Conservation (phyloP, 768 basidiomycete species). For the Tremella yokohamensis region DNA sequence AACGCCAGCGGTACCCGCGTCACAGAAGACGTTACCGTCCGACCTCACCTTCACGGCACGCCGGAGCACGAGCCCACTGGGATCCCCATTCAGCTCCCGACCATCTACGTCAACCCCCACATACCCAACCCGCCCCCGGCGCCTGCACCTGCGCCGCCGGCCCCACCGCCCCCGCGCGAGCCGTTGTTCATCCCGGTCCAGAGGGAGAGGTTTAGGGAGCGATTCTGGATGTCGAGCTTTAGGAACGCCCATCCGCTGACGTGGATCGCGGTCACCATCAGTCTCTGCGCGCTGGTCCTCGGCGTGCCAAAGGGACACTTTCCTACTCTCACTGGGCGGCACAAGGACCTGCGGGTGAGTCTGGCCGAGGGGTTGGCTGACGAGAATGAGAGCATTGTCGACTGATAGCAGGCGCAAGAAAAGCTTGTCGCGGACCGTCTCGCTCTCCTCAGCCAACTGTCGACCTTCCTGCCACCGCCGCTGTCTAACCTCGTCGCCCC, state of each 20-base stretch:
- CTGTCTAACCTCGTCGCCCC: slow-evolving; percentile 27
- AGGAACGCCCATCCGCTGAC: slow-evolving; percentile 34
- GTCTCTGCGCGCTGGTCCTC: slow-evolving; percentile 33
- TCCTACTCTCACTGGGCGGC: slow-evolving; percentile 41
- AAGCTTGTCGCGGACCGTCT: slow-evolving; percentile 27
- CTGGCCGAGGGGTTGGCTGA: background rate
- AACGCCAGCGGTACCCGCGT: slow-evolving; percentile 12
- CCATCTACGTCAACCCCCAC: slow-evolving; percentile 34
- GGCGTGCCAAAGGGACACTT: slow-evolving; percentile 39
- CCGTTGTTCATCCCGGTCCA: background rate
- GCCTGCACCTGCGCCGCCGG: background rate
- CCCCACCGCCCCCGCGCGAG: slow-evolving; percentile 6
- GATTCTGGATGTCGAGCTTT: slow-evolving; percentile 19
- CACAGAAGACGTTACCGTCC: slow-evolving; percentile 13
- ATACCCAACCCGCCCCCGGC: slow-evolving; percentile 13
- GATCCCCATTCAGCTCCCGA: slow-evolving; percentile 35
- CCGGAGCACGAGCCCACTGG: slow-evolving; percentile 6
- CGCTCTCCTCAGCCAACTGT: slow-evolving; percentile 30
- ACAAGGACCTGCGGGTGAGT: slow-evolving; percentile 41
- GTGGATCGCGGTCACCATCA: slow-evolving; percentile 36
- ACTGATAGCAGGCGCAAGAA: slow-evolving; percentile 30
- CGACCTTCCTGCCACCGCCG: slow-evolving; percentile 40
- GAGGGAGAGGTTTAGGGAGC: slow-evolving; percentile 7
- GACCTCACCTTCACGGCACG: background rate
- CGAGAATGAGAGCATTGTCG: background rate